Evolutionary conservation across 177 flowering plant genomes (phyloP).

Genomic region (Tripterygium wilfordii): DNA sequence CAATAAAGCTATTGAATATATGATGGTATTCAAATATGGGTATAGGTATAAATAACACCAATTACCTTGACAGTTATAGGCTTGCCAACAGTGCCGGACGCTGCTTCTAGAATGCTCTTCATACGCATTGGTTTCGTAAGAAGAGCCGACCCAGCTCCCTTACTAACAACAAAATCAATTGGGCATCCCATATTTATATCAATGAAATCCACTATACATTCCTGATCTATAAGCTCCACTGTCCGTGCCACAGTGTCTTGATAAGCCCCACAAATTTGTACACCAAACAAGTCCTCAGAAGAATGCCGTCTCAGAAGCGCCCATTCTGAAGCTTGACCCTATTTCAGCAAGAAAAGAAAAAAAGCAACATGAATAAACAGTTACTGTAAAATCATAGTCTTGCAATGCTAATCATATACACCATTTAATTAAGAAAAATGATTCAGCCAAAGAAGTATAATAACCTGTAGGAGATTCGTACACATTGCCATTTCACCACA

Average conservation of each 20-base stretch:
- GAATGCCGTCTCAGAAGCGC: constrained; percentile 89
- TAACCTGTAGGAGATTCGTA: constrained; percentile 92
- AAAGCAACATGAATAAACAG: too few species aligned
- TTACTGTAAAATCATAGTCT: too few species aligned
- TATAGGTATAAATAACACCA: too few species aligned
- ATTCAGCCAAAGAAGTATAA: not conserved
- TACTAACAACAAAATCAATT: constrained; percentile 87
- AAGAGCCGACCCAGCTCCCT: constrained; percentile 97
- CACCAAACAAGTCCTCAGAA: constrained; percentile 90
- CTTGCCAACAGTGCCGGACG: constrained; percentile 58
- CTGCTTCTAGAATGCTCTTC: constrained; percentile 67
- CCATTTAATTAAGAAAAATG: too few species aligned
- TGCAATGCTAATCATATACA: too few species aligned
- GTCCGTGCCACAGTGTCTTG: constrained; percentile 85
- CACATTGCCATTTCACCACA: constrained; percentile 99
- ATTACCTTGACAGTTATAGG: constrained; percentile 91
- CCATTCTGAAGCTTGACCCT: constrained; percentile 99
- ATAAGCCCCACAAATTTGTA: constrained; percentile 93
- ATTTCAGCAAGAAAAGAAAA: constrained; percentile 6
- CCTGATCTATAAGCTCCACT: constrained; percentile 77
- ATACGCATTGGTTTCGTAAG: constrained; percentile 86
- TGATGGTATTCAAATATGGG: too few species aligned
- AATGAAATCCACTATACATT: constrained; percentile 87
- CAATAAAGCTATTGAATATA: too few species aligned
- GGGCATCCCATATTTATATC: constrained; percentile 99